phyloP scores from a whole-genome alignment of 805 yeast genomes.

The Starmerella floricola region DNA sequence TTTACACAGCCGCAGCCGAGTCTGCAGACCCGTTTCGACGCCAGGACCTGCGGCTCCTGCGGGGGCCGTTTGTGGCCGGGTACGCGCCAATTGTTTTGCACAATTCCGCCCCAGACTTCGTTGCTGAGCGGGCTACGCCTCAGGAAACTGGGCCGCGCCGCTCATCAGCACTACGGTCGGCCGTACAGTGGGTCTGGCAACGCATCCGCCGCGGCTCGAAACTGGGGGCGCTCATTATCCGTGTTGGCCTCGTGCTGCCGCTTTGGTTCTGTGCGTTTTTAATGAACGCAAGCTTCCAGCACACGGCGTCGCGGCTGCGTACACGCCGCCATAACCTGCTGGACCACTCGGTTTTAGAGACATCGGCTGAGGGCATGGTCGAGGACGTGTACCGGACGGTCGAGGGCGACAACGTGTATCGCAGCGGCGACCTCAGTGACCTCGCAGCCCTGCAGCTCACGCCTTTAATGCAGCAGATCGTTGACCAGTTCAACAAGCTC shows the following conservation, averaged over 20 bases:
- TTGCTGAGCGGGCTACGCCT: neutral
- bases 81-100: constrained; percentile 20
- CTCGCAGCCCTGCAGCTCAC: constrained; percentile 14
- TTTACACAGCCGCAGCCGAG: constrained; percentile 72
- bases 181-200: neutral
- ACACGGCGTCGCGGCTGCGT: constrained; percentile 33
- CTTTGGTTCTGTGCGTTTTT: constrained; percentile 51
- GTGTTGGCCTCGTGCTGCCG: constrained; percentile 45
- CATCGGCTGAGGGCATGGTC: constrained; percentile 21
- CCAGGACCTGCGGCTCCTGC: constrained; percentile 5
- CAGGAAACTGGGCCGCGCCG: neutral
- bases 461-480: constrained; percentile 39
- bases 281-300: constrained; percentile 34
- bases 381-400: constrained; percentile 19
- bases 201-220: constrained; percentile 8
- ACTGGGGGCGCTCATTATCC: constrained; percentile 31
- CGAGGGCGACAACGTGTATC: constrained; percentile 18
- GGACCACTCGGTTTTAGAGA: constrained; percentile 20
- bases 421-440: constrained; percentile 7
- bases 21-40: constrained; percentile 16
- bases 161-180: neutral
- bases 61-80: constrained; percentile 20
- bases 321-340: constrained; percentile 19
- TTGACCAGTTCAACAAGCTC: constrained; percentile 44
- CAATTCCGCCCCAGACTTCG: constrained; percentile 15